Percentiles rank a stretch among this genome's conserved stretches.
Evolutionary conservation across 1,139 yeast species (phyloP).

Genomic region (Trichomonascaceae sp.): DNA sequence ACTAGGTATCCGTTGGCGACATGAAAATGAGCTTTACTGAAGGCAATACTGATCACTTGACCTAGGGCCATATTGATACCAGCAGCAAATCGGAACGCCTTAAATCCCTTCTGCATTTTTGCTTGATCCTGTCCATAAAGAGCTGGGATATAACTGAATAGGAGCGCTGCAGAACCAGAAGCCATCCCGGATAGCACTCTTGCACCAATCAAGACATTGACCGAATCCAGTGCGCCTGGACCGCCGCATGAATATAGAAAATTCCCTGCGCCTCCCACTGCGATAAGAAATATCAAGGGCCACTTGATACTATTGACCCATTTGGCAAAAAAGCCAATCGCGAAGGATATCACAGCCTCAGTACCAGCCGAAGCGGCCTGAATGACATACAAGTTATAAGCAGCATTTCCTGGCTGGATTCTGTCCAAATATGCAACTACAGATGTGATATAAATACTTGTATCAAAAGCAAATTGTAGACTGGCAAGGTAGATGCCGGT

Average conservation of each 20-base stretch:
- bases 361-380: slow-evolving; percentile 3
- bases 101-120: background rate
- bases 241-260: slow-evolving; percentile 3
- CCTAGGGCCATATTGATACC: background rate
- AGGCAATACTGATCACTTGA: background rate
- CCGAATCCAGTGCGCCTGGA: background rate
- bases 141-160: slow-evolving; percentile 1
- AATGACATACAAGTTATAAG: slow-evolving; percentile 2
- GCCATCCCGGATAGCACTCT: slow-evolving; percentile 1
- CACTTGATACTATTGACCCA: background rate
- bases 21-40: background rate
- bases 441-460: background rate
- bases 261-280: background rate
- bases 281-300: background rate
- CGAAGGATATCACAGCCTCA: background rate
- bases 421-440: background rate
- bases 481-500: background rate
- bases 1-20: background rate
- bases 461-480: slow-evolving; percentile 1
- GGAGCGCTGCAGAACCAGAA: slow-evolving; percentile 3
- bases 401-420: background rate
- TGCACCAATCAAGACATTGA: background rate
- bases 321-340: background rate
- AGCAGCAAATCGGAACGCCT: background rate
- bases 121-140: background rate